Evolutionary conservation across 2,329 filamentous ascomycete species (phyloP).

Genomic region (Aspergillus sergii): DNA sequence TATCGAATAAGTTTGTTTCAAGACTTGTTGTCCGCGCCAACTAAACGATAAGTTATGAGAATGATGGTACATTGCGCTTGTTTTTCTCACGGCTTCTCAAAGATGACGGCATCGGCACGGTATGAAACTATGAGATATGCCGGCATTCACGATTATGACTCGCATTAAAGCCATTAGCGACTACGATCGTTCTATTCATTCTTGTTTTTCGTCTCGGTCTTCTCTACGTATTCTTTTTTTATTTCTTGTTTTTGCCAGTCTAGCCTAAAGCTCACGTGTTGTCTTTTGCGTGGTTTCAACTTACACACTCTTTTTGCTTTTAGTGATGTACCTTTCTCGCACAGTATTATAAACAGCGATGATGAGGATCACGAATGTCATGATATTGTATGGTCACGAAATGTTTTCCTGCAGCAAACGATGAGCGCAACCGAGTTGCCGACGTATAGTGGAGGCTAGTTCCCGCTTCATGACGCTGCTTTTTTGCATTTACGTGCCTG

Average conservation of each 20-base stretch:
- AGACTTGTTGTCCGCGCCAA: constrained; percentile 96
- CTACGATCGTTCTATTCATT: constrained; percentile 25
- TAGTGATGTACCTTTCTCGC: constrained; percentile 43
- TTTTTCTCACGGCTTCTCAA: constrained; percentile 20
- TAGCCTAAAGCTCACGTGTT: constrained; percentile 27
- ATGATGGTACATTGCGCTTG: constrained; percentile 15
- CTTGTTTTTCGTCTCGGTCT: constrained; percentile 25
- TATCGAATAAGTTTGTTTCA: constrained; percentile 96
- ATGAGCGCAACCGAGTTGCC: constrained; percentile 28
- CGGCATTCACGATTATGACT: constrained; percentile 29
- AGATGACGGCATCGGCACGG: constrained; percentile 26
- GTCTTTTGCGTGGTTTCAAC: constrained; percentile 33
- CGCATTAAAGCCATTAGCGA: constrained; percentile 24
- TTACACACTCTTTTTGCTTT: constrained; percentile 30
- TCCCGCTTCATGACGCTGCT: constrained; percentile 23
- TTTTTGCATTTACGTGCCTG: constrained; percentile 23
- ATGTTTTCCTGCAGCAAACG: constrained; percentile 25
- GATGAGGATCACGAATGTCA: constrained; percentile 46
- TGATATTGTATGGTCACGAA: constrained; percentile 42
- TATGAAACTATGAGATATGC: constrained; percentile 35
- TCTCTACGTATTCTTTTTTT: constrained; percentile 9
- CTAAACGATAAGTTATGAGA: constrained; percentile 49
- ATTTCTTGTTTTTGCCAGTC: constrained; percentile 16
- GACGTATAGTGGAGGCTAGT: constrained; percentile 26
- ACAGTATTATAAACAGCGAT: constrained; percentile 40